phyloP scores from a whole-genome alignment of 2,329 filamentous ascomycete species.

The Aureobasidium pullulans region DNA sequence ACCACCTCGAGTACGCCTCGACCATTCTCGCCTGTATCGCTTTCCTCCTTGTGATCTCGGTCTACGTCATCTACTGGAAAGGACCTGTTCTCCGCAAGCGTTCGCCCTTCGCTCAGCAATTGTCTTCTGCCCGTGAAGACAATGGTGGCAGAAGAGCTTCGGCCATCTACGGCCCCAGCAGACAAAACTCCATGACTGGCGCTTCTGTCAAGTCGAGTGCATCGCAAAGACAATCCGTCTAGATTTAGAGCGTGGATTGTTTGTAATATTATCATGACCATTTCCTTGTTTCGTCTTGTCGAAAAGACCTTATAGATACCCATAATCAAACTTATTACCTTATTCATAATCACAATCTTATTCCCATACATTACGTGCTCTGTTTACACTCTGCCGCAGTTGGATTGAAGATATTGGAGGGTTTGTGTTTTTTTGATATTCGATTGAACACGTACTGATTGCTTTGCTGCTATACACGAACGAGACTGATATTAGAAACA shows the following conservation, averaged over 20 bases:
- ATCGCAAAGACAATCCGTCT: neutral
- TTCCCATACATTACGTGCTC: no score
- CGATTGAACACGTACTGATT: neutral
- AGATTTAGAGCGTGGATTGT: neutral
- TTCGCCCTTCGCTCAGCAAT: conserved; percentile 46
- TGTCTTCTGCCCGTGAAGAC: conserved; percentile 18
- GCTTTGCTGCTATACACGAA: conserved; percentile 2
- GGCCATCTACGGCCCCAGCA: conserved; percentile 10
- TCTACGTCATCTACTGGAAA: conserved; percentile 52
- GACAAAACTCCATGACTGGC: neutral
- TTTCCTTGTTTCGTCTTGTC: neutral
- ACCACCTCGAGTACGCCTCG: conserved; percentile 47
- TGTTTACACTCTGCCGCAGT: no score
- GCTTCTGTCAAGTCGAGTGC: neutral
- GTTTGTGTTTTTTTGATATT: no score
- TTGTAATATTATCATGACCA: conserved; percentile 2
- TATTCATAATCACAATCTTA: neutral
- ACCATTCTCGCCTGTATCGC: conserved; percentile 49
- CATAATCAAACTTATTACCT: neutral
- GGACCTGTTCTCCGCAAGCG: conserved; percentile 45
- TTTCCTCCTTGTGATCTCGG: conserved; percentile 44
- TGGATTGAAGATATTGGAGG: neutral
- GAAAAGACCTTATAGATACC: neutral
- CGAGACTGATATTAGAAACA: neutral
- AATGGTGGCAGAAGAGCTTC: conserved; percentile 13